A percentile compares a stretch with the other conserved stretches of the same genome.
Conservation (phyloP, 2,329 filamentous ascomycete genomes). For the Didymella lethalis region DNA sequence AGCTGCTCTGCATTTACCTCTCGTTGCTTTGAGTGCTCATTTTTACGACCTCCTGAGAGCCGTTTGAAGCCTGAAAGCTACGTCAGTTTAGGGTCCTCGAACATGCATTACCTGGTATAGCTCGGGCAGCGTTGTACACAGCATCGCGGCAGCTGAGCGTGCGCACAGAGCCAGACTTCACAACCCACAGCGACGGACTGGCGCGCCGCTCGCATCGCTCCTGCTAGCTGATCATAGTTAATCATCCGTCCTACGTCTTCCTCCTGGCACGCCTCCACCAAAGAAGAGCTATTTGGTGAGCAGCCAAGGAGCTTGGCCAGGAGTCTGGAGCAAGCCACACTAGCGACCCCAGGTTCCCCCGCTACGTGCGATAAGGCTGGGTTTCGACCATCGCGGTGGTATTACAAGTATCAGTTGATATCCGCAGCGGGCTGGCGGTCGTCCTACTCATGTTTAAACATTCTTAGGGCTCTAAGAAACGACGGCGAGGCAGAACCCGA, state of each 20-base stretch:
- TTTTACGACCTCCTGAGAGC: neutral
- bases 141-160: conserved; percentile 4
- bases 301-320: conserved; percentile 45
- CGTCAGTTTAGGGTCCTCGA: neutral
- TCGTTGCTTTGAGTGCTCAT: conserved; percentile 1
- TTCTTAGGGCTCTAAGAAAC: too few relatives aligned
- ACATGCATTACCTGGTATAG: conserved; percentile 2
- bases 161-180: neutral
- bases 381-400: conserved; percentile 4
- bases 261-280: conserved; percentile 10
- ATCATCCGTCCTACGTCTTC: conserved; percentile 6
- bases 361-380: conserved; percentile 24
- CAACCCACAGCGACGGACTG: conserved; percentile 15
- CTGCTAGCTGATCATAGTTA: conserved; percentile 17
- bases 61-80: conserved; percentile 4
- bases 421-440: neutral
- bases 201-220: conserved; percentile 5
- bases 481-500: neutral
- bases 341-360: conserved; percentile 34
- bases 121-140: conserved; percentile 1
- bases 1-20: neutral
- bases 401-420: conserved; percentile 5
- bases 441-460: neutral
- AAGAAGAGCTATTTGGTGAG: conserved; percentile 16
- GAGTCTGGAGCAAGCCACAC: conserved; percentile 47